Percentiles rank a stretch among this genome's conserved stretches.
phyloP scores from a whole-genome alignment of 2,329 filamentous ascomycete genomes.

The Rugonectria rugulosa region DNA sequence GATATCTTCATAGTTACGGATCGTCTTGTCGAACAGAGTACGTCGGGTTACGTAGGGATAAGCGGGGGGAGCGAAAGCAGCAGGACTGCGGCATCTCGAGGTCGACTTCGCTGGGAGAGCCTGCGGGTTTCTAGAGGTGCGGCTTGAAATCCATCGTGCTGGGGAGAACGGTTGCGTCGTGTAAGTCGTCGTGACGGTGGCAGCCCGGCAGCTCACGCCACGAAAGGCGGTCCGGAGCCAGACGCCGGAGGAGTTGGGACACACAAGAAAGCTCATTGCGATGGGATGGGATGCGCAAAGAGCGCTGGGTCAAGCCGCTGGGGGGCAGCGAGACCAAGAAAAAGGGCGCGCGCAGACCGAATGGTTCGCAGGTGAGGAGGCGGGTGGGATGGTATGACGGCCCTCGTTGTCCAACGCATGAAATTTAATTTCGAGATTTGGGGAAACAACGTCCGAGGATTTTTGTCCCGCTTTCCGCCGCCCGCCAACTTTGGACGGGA shows the following conservation, averaged over 20 bases:
- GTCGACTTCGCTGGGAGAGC: conserved; percentile 14
- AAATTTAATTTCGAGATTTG: conserved; percentile 36
- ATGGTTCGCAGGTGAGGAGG: conserved; percentile 6
- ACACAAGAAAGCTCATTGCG: conserved; percentile 40
- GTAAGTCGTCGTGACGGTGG: conserved; percentile 7
- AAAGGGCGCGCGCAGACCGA: conserved; percentile 20
- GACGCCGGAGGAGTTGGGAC: conserved; percentile 41
- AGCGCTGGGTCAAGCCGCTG: conserved; percentile 36
- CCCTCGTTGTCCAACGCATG: conserved; percentile 27
- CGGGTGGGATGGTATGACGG: conserved; percentile 35
- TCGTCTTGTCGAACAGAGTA: conserved; percentile 47
- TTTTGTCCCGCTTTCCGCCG: conserved; percentile 27
- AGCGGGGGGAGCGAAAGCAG: conserved; percentile 19
- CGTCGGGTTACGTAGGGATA: conserved; percentile 37
- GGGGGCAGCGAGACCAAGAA: conserved; percentile 29
- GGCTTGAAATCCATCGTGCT: conserved; percentile 35
- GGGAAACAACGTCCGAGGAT: conserved; percentile 23
- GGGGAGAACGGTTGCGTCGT: conserved; percentile 31
- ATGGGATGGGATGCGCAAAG: conserved; percentile 30
- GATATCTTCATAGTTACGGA: conserved; percentile 65
- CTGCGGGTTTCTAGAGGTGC: conserved; percentile 15
- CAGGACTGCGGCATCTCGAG: conserved; percentile 17
- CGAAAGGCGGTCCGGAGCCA: conserved; percentile 41
- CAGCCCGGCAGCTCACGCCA: conserved; percentile 30
- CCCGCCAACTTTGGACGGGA: background rate